Evolutionary conservation across 371 early-diverging fungal species (phyloP).

Genomic region (Mucor saturninus): DNA sequence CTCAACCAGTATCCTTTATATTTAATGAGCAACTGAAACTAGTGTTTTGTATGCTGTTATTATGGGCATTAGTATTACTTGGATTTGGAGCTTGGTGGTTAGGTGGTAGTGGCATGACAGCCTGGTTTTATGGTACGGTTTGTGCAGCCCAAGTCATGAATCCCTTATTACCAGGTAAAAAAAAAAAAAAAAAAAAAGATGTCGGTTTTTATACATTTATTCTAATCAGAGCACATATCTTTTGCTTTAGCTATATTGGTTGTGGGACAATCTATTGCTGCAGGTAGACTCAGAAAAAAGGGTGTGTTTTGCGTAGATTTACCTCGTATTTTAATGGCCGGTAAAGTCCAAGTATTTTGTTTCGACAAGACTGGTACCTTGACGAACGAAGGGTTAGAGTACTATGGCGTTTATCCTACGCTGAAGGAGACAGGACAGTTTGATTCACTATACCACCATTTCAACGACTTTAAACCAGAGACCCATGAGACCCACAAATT

Average conservation of each 20-base stretch:
- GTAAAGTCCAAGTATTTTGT: constrained; percentile 89
- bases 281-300: constrained; percentile 62
- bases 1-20: constrained; percentile 70
- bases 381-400: constrained; percentile 64
- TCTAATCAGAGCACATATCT: not conserved
- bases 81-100: constrained; percentile 64
- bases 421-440: not conserved
- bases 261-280: constrained; percentile 82
- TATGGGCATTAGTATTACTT: constrained; percentile 66
- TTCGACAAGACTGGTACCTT: constrained; percentile 72
- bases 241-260: constrained; percentile 73
- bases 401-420: constrained; percentile 43
- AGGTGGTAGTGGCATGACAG: constrained; percentile 52
- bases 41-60: constrained; percentile 61
- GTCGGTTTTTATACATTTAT: not conserved
- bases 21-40: constrained; percentile 77
- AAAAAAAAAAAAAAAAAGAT: constrained; percentile 7
- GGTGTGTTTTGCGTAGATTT: constrained; percentile 77
- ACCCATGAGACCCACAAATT: constrained; percentile 17
- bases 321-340: constrained; percentile 82
- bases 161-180: constrained; percentile 58
- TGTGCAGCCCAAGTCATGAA: constrained; percentile 72
- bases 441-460: not conserved
- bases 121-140: constrained; percentile 68
- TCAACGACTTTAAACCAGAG: not conserved